Evolutionary conservation across 345 rosid genomes (phyloP).

Genomic region (Ailanthus altissimus): DNA sequence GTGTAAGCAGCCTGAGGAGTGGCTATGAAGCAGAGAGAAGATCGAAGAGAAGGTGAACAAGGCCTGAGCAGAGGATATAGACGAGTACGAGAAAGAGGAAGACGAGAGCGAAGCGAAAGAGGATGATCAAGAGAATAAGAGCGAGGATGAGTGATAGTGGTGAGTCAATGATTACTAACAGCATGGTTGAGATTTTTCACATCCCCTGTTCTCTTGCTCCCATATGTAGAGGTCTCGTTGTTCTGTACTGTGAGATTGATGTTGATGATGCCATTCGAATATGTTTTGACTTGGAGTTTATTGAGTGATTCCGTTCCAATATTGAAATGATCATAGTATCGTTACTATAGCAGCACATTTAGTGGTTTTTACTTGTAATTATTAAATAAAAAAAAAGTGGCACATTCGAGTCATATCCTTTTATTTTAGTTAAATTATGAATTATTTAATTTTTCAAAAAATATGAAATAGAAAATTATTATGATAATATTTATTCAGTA

Average conservation of each 20-base stretch:
- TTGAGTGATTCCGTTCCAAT: too few relatives aligned
- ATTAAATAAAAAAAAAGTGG: too few relatives aligned
- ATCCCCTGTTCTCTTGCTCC: slow-evolving; percentile 11
- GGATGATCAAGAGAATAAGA: slow-evolving; percentile 38
- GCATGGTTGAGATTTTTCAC: slow-evolving; percentile 11
- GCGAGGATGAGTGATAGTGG: slow-evolving; percentile 41
- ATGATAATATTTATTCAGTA: too few relatives aligned
- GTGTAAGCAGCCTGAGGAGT: slow-evolving; percentile 31
- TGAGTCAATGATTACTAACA: slow-evolving; percentile 44
- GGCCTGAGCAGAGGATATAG: slow-evolving; percentile 41
- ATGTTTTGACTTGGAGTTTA: too few relatives aligned
- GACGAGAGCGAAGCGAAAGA: slow-evolving; percentile 39
- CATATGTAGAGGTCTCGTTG: slow-evolving; percentile 36
- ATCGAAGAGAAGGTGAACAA: slow-evolving; percentile 42
- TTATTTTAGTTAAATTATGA: too few relatives aligned
- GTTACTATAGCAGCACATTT: too few relatives aligned
- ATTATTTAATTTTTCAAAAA: too few relatives aligned
- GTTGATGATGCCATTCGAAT: slow-evolving; percentile 15
- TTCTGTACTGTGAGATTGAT: slow-evolving; percentile 21
- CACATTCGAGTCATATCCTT: too few relatives aligned
- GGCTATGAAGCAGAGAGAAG: slow-evolving; percentile 42
- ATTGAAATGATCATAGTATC: too few relatives aligned
- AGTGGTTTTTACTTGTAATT: too few relatives aligned
- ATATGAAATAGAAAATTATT: too few relatives aligned
- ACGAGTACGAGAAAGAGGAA: slow-evolving; percentile 42